These are phyloP conservation scores for Emmonsiellopsis sp. DNA, from an alignment of 2,329 filamentous ascomycete species.

Conservation along the genomic window DNA sequence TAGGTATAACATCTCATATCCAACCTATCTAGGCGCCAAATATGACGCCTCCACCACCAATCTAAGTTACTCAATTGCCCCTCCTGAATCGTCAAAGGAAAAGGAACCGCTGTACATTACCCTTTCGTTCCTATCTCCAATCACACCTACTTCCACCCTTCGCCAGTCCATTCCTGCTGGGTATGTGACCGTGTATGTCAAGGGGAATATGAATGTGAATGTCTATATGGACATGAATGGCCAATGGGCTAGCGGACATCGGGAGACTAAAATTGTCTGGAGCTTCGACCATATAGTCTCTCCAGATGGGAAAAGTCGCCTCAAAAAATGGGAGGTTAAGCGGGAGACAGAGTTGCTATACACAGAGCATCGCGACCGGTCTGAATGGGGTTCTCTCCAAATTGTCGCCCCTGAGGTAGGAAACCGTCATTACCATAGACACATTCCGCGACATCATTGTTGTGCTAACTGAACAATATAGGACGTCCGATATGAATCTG, in stretches of 20 bases:
- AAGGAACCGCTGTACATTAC: constrained; percentile 29
- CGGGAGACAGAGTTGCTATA: constrained; percentile 53
- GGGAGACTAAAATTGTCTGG: constrained; percentile 62
- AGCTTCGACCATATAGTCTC: constrained; percentile 42
- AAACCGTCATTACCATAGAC: constrained; percentile 5
- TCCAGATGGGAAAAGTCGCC: constrained; percentile 26
- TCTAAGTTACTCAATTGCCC: constrained; percentile 52
- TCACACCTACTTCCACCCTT: constrained; percentile 71
- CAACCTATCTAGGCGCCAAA: constrained; percentile 50
- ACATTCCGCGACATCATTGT: neutral
- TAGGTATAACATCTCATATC: constrained; percentile 50
- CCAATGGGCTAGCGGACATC: constrained; percentile 73
- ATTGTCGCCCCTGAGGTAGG: constrained; percentile 58
- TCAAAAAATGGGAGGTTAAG: constrained; percentile 36
- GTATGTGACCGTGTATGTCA: constrained; percentile 62
- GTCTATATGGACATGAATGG: constrained; percentile 60
- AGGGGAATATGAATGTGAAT: constrained; percentile 55
- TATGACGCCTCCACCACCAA: constrained; percentile 65
- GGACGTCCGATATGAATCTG: constrained; percentile 57
- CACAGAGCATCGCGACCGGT: constrained; percentile 62
- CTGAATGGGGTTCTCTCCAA: constrained; percentile 75
- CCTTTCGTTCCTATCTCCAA: constrained; percentile 62
- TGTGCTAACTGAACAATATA: constrained; percentile 10
- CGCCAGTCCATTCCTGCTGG: constrained; percentile 74
- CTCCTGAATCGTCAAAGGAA: constrained; percentile 26